Percentiles rank a stretch among this genome's conserved stretches.
Evolutionary conservation across 1,139 yeast genomes (phyloP).

Genomic region (Candida tropicalis): DNA sequence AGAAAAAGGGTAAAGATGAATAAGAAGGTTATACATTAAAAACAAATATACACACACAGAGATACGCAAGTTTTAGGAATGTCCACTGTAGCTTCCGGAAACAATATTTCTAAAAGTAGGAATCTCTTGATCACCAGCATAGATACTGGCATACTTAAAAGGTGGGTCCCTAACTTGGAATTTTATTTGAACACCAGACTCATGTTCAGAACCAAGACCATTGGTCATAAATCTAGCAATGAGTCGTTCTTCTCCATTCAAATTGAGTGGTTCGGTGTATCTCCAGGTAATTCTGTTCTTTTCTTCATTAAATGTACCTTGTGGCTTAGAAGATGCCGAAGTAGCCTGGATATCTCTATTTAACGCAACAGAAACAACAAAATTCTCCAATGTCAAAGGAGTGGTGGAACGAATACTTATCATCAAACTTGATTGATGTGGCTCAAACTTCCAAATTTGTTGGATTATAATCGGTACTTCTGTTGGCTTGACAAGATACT

Average conservation of each 20-base stretch:
- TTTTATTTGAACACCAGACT: constrained; percentile 70
- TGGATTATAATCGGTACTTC: constrained; percentile 70
- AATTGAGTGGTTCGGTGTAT: constrained; percentile 51
- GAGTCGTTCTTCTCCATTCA: constrained; percentile 56
- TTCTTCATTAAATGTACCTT: constrained; percentile 85
- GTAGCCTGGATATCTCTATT: constrained; percentile 45
- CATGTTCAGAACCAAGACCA: constrained; percentile 63
- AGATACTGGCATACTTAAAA: constrained; percentile 24
- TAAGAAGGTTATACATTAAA: neutral
- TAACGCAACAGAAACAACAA: constrained; percentile 70
- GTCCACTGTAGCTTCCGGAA: constrained; percentile 42
- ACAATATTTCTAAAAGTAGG: constrained; percentile 37
- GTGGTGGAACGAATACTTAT: constrained; percentile 61
- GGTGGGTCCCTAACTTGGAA: constrained; percentile 45
- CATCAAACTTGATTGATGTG: constrained; percentile 82
- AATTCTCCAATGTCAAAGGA: constrained; percentile 53
- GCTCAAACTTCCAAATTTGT: constrained; percentile 90
- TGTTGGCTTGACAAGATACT: constrained; percentile 54
- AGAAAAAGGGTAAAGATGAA: constrained; percentile 11
- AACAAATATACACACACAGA: neutral
- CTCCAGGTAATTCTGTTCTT: constrained; percentile 87
- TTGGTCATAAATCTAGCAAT: constrained; percentile 73
- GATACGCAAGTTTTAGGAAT: constrained; percentile 15
- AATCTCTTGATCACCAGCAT: constrained; percentile 23
- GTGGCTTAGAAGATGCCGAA: constrained; percentile 86